A percentile compares a stretch with the other conserved stretches of the same genome.
phyloP scores from a whole-genome alignment of 148 eudicot genomes.

The Amaranthus cruentus region DNA sequence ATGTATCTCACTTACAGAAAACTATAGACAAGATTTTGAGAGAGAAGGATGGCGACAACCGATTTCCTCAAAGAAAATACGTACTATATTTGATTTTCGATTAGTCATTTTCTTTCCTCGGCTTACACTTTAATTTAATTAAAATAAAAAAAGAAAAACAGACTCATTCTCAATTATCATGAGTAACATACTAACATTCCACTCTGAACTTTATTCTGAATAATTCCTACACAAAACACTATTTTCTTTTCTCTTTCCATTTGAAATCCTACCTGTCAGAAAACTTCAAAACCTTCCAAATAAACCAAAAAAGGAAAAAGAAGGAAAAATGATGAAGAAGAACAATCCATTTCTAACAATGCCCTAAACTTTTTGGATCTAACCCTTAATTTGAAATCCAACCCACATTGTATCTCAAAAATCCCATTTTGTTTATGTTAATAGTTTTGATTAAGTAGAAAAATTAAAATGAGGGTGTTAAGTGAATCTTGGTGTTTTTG shows the following conservation, averaged over 20 bases:
- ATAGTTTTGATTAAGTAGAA: background rate
- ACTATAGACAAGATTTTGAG: too few species aligned
- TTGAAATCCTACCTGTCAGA: constrained; percentile 8
- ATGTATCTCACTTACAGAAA: too few species aligned
- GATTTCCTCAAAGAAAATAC: too few species aligned
- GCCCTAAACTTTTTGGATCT: constrained; percentile 12
- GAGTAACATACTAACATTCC: constrained; percentile 6
- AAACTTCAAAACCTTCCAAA: constrained; percentile 6
- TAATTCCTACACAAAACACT: background rate
- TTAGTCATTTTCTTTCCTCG: background rate
- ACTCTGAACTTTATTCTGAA: background rate
- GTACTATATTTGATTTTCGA: too few species aligned
- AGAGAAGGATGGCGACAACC: too few species aligned
- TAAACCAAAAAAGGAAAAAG: background rate
- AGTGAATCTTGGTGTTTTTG: constrained; percentile 91
- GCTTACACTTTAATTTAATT: background rate
- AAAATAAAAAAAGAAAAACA: background rate
- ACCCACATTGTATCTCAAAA: constrained; percentile 4
- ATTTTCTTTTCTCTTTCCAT: background rate
- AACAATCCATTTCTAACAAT: constrained; percentile 14
- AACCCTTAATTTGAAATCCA: constrained; percentile 11
- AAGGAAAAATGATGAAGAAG: too few species aligned
- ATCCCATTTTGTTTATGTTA: background rate
- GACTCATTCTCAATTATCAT: background rate
- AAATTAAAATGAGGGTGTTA: constrained; percentile 49